Conservation (phyloP, 106 monocot genomes). For the Dioscorea alata region DNA sequence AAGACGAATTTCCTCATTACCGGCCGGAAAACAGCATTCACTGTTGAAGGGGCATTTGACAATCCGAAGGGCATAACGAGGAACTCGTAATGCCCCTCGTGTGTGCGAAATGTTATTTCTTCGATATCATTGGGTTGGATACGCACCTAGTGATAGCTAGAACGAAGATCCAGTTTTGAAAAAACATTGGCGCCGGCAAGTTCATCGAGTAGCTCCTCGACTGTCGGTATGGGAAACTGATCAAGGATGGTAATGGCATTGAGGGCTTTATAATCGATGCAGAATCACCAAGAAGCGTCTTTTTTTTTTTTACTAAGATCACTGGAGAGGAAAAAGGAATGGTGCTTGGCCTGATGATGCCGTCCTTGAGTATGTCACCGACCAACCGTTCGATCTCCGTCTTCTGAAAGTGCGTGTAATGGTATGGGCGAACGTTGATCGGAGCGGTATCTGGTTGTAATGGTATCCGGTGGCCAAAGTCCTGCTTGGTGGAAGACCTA, state of each 20-base stretch:
- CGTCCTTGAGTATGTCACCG: background rate
- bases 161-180: slow-evolving; percentile 14
- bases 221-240: background rate
- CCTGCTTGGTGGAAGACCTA: background rate
- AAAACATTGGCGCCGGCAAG: slow-evolving; percentile 11
- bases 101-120: background rate
- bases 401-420: background rate
- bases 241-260: slow-evolving; percentile 1
- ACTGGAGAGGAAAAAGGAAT: background rate
- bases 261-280: slow-evolving; percentile 6
- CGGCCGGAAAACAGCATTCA: too few species aligned
- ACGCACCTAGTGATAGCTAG: slow-evolving; percentile 19
- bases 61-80: too few species aligned
- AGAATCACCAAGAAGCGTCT: slow-evolving; percentile 10
- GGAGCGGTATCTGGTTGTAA: background rate
- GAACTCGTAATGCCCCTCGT: too few species aligned
- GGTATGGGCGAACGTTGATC: background rate
- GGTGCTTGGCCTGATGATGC: background rate
- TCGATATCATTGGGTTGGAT: slow-evolving; percentile 9
- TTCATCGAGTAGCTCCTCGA: slow-evolving; percentile 22
- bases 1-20: too few species aligned
- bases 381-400: background rate
- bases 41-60: too few species aligned
- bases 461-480: background rate
- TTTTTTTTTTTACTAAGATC: slow-evolving; percentile 6